Conservation (phyloP, 768 basidiomycete genomes). For the Punctularia strigosozonata region DNA sequence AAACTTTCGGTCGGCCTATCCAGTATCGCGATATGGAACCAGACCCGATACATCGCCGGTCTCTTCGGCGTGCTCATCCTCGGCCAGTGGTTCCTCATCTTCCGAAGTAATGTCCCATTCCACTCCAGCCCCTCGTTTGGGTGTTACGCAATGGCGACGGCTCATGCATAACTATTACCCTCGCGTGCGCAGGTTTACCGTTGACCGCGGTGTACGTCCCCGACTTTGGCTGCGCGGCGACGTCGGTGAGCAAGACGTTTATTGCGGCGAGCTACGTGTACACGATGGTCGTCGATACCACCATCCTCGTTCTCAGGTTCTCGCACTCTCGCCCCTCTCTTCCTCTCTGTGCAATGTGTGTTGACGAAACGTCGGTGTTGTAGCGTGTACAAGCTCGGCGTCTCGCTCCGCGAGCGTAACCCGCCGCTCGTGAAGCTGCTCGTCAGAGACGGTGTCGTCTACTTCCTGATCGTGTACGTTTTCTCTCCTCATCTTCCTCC, state of each 20-base stretch:
- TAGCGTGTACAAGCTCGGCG: conserved; percentile 46
- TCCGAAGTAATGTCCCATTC: too few species aligned
- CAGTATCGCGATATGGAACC: conserved; percentile 64
- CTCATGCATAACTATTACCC: too few species aligned
- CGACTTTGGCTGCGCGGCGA: conserved; percentile 40
- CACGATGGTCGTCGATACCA: conserved; percentile 62
- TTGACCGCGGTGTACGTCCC: conserved; percentile 45
- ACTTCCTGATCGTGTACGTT: conserved; percentile 68
- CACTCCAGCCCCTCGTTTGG: too few species aligned
- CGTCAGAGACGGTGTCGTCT: conserved; percentile 62
- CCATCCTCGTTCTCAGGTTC: conserved; percentile 47
- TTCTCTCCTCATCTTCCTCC: too few species aligned
- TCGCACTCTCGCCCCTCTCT: too few species aligned
- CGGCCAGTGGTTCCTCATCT: conserved; percentile 57
- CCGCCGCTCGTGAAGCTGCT: conserved; percentile 51
- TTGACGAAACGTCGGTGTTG: too few species aligned
- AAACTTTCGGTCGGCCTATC: conserved; percentile 12
- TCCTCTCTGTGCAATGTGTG: too few species aligned
- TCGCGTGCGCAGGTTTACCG: conserved; percentile 54
- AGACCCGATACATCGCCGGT: conserved; percentile 34
- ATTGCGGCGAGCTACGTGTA: conserved; percentile 66
- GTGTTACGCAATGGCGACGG: too few species aligned
- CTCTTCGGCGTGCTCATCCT: conserved; percentile 42
- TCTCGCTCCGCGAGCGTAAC: conserved; percentile 21
- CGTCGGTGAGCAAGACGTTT: conserved; percentile 46